Evolutionary conservation across 345 rosid genomes (phyloP).

Genomic region (Citrus inodora): DNA sequence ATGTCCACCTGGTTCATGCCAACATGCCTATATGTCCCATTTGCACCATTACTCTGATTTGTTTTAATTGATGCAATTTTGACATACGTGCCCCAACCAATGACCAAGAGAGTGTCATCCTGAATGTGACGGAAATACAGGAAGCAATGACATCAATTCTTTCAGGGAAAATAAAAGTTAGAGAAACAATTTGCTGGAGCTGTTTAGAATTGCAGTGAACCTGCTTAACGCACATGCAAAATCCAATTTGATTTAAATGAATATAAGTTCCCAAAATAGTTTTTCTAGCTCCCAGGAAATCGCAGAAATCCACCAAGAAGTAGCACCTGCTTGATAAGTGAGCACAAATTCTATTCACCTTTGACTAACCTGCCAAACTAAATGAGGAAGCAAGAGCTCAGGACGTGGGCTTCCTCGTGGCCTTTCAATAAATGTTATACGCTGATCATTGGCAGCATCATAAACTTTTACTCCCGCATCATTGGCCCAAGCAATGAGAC

Average conservation of each 20-base stretch:
- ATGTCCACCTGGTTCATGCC: slow-evolving; percentile 84
- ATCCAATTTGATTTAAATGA: not conserved
- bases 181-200: not conserved
- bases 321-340: not conserved
- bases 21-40: slow-evolving; percentile 60
- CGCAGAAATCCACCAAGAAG: not conserved
- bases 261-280: not conserved
- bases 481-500: slow-evolving; percentile 99
- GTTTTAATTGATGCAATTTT: slow-evolving; percentile 87
- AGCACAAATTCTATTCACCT: not conserved
- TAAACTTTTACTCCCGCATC: slow-evolving; percentile 95
- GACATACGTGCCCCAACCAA: slow-evolving; percentile 94
- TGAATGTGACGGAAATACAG: slow-evolving; percentile 26
- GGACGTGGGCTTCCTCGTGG: slow-evolving; percentile 93
- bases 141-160: slow-evolving; percentile 12
- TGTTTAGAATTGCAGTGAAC: not conserved
- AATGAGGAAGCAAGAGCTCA: slow-evolving; percentile 85
- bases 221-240: slow-evolving; percentile 1
- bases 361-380: slow-evolving; percentile 94
- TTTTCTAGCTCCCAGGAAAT: not conserved
- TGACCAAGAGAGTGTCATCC: slow-evolving; percentile 91
- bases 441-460: slow-evolving; percentile 86
- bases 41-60: slow-evolving; percentile 51
- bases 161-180: not conserved
- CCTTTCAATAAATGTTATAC: slow-evolving; percentile 89